Evolutionary conservation across 805 yeast species (phyloP), one percentile per base, ranked within the genome.

Genomic region (Candida insectorum): DNA sequence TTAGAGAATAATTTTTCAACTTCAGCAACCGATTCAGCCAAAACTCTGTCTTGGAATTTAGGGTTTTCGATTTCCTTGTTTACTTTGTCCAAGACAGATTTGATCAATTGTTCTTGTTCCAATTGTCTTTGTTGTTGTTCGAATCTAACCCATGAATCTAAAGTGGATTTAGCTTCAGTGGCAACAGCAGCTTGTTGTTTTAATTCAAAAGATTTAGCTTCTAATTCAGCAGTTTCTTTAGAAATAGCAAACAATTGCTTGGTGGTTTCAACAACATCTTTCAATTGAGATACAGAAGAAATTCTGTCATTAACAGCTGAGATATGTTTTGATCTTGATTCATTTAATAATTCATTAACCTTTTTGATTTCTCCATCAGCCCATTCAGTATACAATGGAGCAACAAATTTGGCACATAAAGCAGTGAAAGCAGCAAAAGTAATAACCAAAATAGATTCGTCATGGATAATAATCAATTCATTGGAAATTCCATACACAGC

Each of bases 141-240:
- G 69, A 85, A 85, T 79, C 97, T 86, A 54, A 89, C 97, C 98
- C 98, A 93, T 11, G 97, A 87, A 71, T 93, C 98, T 60, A 93
- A 79, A 41, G 91, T 95, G 38, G 93, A 71, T 73, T 85, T 88
- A 57, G 97, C 97, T 75, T 88, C 96, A 44, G 71, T 52, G 38
- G 95, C 91, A 49, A 88, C 77, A 44, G 81, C 88, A 48, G 86
- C 88, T 60, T 81, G 68, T 75, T 93, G 98, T 74, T 88, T 84
- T 63, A 86, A 78, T 71, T 85, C 95, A 58, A 89, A 93, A 37
- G 91, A 79, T 69, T 87, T 78, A 46, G 96, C 94, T 77, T 93
- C 98, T 57, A 89, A 77, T 70, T 84, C 77, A 49, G 94, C 96
- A 44, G 98, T 91, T 73, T 93, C 96, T 75, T 87, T 89, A 43